Conservation (phyloP, 2,329 filamentous ascomycete genomes). For the Myriosclerotinia duriaeana region DNA sequence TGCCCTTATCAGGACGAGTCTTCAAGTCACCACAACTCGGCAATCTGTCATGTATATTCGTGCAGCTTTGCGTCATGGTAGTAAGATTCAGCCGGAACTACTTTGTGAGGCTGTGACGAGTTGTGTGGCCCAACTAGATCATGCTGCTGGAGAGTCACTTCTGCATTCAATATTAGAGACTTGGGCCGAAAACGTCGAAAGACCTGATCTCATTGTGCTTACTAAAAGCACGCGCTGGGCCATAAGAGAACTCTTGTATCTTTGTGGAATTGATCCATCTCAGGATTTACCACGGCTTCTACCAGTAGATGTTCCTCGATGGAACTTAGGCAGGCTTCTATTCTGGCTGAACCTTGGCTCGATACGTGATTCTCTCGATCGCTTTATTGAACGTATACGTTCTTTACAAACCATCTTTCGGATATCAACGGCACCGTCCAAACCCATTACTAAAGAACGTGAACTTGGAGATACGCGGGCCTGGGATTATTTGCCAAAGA, state of each 20-base stretch:
- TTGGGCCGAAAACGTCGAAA: constrained; percentile 28
- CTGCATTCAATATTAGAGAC: constrained; percentile 31
- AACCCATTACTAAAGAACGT: neutral
- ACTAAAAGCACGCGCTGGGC: constrained; percentile 27
- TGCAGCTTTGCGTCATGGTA: constrained; percentile 36
- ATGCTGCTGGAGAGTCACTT: constrained; percentile 31
- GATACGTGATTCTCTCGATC: constrained; percentile 26
- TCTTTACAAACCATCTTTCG: neutral
- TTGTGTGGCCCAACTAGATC: constrained; percentile 33
- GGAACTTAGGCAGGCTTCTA: constrained; percentile 28
- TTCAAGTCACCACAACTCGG: constrained; percentile 30
- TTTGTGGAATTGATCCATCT: constrained; percentile 32
- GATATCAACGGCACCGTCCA: neutral
- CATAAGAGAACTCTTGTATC: constrained; percentile 32
- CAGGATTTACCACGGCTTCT: constrained; percentile 20
- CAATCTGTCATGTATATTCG: constrained; percentile 33
- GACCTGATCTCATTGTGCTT: constrained; percentile 24
- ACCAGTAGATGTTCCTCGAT: constrained; percentile 26
- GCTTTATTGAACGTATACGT: constrained; percentile 10
- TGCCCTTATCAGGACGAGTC: constrained; percentile 34
- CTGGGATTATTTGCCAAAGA: constrained; percentile 15
- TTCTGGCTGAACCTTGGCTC: constrained; percentile 29
- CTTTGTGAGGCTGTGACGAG: constrained; percentile 30
- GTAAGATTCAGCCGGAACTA: constrained; percentile 29
- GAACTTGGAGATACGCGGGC: neutral